A percentile compares a stretch with the other conserved stretches of the same genome.
Evolutionary conservation across 306 rosid species (phyloP).

Genomic region (Canavalia ensiformis): DNA sequence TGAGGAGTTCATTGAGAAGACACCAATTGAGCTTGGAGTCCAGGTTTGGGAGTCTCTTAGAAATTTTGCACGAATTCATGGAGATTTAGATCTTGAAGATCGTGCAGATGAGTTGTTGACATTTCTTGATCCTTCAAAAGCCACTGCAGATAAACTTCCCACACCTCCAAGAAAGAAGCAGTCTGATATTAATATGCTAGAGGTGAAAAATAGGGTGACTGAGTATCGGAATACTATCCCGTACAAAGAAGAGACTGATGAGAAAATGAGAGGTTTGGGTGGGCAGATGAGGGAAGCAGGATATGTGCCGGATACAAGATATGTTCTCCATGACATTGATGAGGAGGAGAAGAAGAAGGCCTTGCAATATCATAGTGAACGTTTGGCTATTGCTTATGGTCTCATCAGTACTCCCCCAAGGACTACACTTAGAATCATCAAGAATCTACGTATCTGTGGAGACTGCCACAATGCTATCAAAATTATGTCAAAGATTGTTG

Average conservation of each 20-base stretch:
- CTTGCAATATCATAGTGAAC: conserved; percentile 89
- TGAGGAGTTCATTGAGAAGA: conserved; percentile 68
- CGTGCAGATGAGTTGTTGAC: conserved; percentile 61
- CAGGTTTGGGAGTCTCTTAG: conserved; percentile 69
- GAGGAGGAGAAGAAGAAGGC: conserved; percentile 95
- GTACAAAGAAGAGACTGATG: conserved; percentile 62
- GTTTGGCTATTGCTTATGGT: conserved; percentile 94
- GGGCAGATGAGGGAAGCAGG: conserved; percentile 95
- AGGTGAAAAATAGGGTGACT: conserved; percentile 71
- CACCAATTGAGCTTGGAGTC: conserved; percentile 58
- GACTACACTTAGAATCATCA: conserved; percentile 92
- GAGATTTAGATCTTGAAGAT: conserved; percentile 87
- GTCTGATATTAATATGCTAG: conserved; percentile 76
- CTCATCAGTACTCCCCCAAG: conserved; percentile 96
- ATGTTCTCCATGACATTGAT: conserved; percentile 90
- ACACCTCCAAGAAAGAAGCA: conserved; percentile 66
- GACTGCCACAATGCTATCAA: conserved; percentile 97
- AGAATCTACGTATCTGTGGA: conserved; percentile 93
- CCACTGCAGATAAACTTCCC: conserved; percentile 50
- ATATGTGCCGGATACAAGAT: conserved; percentile 94
- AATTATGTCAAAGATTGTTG: conserved; percentile 88
- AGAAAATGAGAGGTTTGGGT: conserved; percentile 70
- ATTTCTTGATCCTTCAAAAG: conserved; percentile 61
- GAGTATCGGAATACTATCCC: conserved; percentile 60
- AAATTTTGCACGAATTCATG: conserved; percentile 66